Base-by-base conservation (phyloP, 192 early-diverging fungal genomes). In the Haplosporangium gracile region DNA sequence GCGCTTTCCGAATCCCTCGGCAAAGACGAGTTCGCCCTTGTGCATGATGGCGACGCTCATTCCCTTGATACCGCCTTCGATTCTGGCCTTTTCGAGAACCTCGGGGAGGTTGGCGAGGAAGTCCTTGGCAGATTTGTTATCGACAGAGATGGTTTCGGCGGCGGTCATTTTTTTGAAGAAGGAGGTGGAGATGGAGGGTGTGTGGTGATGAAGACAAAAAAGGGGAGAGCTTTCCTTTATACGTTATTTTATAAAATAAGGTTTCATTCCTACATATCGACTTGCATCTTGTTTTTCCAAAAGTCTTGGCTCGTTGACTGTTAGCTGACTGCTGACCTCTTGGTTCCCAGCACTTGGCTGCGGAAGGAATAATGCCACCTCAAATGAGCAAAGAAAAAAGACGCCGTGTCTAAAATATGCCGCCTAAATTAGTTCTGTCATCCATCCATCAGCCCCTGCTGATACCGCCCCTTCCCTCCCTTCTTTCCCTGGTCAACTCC, bases 11-110 rank as follows among this genome's bases (percentile, higher is more conserved):
- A 78, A 78, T 5, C 77, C 77, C 22, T 78, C 69, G 1, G 77
- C 77, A 53, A 71, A 78, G 24, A 78, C 43, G 36, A 78, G 29
- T 20, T 78, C 69, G 43, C 77, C 77, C 69, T 71, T 78, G 9
- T 45, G 43, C 43, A 45, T 45, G 11, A 45, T 45, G 43, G 43
- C 43, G 43, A 45, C 77, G n/a, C 77, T 78, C 77, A 70, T 40
- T 29, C 77, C 77, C 1, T 22, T 40, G 49, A 78, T 55, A 13
- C 77, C 77, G n/a, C 68, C 43, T 1, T 47, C 36, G 15, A 71
- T n/a, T 26, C 43, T 40, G 8, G 47, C 77, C 5, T 69, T 68
- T 43, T 78, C 69, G 43, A 45, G 43, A 45, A 55, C 68, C 57
- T 69, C 24, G 18, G 49, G 26, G 29, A 65, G 60, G 60, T 16